Evolutionary conservation across 768 basidiomycete genomes (phyloP).

Genomic region (Cyclocybe aegerita): DNA sequence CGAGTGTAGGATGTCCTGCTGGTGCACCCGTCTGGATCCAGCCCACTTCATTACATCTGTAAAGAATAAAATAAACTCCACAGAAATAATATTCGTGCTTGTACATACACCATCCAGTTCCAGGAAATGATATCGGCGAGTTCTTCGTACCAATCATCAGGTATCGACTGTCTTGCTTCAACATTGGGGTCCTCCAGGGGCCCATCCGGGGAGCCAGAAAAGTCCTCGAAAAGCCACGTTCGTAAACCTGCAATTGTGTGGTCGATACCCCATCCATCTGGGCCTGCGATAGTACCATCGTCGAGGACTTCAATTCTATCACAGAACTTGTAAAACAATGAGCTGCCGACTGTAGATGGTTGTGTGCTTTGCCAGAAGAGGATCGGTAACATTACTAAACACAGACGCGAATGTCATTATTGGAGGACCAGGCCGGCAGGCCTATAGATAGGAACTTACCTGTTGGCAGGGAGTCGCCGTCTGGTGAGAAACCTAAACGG

Average conservation of each 20-base stretch:
- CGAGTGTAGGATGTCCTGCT: no score
- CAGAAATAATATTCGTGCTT: no score
- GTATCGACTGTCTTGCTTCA: no score
- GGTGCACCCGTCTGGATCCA: no score
- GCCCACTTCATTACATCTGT: no score
- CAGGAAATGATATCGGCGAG: no score
- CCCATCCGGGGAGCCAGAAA: no score
- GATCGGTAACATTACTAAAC: conserved; percentile 44
- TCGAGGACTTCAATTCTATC: conserved; percentile 61
- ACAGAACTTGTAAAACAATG: conserved; percentile 57
- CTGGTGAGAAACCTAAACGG: conserved; percentile 45
- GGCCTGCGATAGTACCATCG: conserved; percentile 45
- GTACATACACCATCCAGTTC: no score
- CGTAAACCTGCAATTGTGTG: conserved; percentile 39
- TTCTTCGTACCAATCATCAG: no score
- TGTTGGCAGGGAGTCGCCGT: conserved; percentile 46
- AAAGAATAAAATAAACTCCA: no score
- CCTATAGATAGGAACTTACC: conserved; percentile 62
- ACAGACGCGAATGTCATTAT: background rate
- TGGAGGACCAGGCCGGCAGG: background rate
- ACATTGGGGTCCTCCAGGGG: no score
- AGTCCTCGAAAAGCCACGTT: no score
- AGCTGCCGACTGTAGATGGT: conserved; percentile 41
- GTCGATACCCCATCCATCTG: conserved; percentile 58
- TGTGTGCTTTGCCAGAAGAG: conserved; percentile 65